Percentiles rank a stretch among this genome's conserved stretches.
Conservation (phyloP, 108 stramenopile genomes). For the Hondaea fermentalgiana region DNA sequence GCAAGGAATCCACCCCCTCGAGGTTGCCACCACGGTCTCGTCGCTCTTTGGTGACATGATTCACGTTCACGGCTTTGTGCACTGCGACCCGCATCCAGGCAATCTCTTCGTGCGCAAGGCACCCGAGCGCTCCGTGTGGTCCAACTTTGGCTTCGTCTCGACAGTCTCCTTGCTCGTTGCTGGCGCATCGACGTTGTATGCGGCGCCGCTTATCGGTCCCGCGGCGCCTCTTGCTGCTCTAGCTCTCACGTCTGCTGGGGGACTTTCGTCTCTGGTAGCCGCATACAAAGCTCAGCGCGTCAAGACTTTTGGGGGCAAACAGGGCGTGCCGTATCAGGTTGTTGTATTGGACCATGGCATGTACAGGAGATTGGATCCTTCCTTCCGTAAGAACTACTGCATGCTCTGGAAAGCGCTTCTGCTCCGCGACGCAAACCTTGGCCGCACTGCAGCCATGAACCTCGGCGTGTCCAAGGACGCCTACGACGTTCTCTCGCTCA, state of each 20-base stretch:
- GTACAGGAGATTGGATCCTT: constrained; percentile 35
- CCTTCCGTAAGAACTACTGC: constrained; percentile 38
- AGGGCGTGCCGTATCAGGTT: constrained; percentile 19
- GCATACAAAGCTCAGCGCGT: neutral
- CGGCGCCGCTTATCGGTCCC: neutral
- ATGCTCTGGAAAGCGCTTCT: constrained; percentile 39
- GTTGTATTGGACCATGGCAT: constrained; percentile 46
- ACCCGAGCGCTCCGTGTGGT: neutral
- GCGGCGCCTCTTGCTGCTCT: neutral
- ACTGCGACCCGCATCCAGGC: constrained; percentile 46
- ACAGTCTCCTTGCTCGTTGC: neutral
- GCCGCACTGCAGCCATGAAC: neutral
- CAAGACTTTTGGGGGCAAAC: neutral
- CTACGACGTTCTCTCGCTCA: constrained; percentile 30
- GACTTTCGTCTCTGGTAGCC: neutral
- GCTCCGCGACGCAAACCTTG: constrained; percentile 28
- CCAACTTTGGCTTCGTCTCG: neutral
- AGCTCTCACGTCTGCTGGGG: neutral
- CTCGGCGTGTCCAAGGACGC: constrained; percentile 19
- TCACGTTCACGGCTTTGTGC: constrained; percentile 16
- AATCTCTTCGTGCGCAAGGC: constrained; percentile 33
- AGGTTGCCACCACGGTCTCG: constrained; percentile 30
- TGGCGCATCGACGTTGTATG: neutral
- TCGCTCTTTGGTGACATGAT: constrained; percentile 23
- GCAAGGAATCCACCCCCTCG: constrained; percentile 28